Conservation (phyloP, 768 basidiomycete species). For the Agaricus sinodeliciosus region DNA sequence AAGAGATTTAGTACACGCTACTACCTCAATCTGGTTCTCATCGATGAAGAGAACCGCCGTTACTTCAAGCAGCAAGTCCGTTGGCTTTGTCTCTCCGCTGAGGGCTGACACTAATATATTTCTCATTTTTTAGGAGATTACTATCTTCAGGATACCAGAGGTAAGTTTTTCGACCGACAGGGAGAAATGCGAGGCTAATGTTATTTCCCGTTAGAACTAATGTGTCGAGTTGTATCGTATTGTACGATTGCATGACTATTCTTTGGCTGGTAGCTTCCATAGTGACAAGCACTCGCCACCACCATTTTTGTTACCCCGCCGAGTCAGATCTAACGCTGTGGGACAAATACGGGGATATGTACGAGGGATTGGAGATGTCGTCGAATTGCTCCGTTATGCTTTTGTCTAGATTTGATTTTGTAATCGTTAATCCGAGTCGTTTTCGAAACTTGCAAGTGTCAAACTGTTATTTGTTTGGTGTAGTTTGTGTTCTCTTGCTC, state of each 20-base stretch:
- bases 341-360: too few relatives aligned
- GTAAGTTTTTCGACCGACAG: background rate
- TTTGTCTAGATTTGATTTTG: too few relatives aligned
- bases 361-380: too few relatives aligned
- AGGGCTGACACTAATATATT: background rate
- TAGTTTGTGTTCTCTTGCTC: too few relatives aligned
- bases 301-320: too few relatives aligned
- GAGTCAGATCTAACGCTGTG: too few relatives aligned
- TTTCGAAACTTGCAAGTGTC: too few relatives aligned
- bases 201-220: slow-evolving; percentile 1
- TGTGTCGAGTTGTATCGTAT: background rate
- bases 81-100: slow-evolving; percentile 18
- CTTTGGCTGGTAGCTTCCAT: background rate
- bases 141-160: slow-evolving; percentile 15
- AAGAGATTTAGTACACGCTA: slow-evolving; percentile 98
- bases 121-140: slow-evolving; percentile 9
- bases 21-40: slow-evolving; percentile 94
- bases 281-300: too few relatives aligned
- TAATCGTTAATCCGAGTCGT: background rate
- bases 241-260: background rate
- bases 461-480: background rate
- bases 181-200: background rate
- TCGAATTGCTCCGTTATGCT: too few relatives aligned
- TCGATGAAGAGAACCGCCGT: slow-evolving; percentile 96
- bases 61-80: slow-evolving; percentile 92